Conservation (phyloP, 805 yeast species). For the Debaryomyces castellii region DNA sequence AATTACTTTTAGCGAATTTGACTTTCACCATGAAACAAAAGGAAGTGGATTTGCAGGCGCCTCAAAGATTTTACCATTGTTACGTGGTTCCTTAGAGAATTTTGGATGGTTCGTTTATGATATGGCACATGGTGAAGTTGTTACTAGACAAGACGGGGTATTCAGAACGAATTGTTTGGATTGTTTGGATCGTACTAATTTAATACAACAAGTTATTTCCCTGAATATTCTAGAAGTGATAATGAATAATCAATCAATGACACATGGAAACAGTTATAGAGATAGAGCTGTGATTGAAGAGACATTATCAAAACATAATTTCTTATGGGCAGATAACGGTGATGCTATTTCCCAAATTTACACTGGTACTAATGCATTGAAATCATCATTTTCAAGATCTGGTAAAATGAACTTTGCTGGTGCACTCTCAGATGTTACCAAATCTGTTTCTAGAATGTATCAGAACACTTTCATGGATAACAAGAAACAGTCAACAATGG, state of each 20-base stretch:
- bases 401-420: constrained; percentile 98
- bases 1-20: constrained; percentile 72
- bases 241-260: constrained; percentile 21
- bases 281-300: constrained; percentile 40
- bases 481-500: constrained; percentile 86
- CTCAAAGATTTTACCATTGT: constrained; percentile 57
- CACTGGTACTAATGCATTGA: constrained; percentile 59
- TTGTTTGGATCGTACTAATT: constrained; percentile 90
- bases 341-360: constrained; percentile 65
- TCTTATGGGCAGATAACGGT: constrained; percentile 76
- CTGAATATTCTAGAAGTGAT: constrained; percentile 59
- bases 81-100: constrained; percentile 65
- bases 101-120: constrained; percentile 86
- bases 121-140: constrained; percentile 47
- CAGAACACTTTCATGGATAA: constrained; percentile 95
- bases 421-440: constrained; percentile 94
- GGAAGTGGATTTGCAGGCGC: constrained; percentile 83
- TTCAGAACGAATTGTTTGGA: constrained; percentile 91
- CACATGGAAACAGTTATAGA: constrained; percentile 19
- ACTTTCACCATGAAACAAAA: constrained; percentile 92
- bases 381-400: constrained; percentile 88
- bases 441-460: constrained; percentile 91
- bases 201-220: constrained; percentile 83
- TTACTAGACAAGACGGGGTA: constrained; percentile 83
- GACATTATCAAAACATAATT: constrained; percentile 70